Base-by-base conservation (phyloP, 331 rosid genomes). In the Telfairia occidentalis region DNA sequence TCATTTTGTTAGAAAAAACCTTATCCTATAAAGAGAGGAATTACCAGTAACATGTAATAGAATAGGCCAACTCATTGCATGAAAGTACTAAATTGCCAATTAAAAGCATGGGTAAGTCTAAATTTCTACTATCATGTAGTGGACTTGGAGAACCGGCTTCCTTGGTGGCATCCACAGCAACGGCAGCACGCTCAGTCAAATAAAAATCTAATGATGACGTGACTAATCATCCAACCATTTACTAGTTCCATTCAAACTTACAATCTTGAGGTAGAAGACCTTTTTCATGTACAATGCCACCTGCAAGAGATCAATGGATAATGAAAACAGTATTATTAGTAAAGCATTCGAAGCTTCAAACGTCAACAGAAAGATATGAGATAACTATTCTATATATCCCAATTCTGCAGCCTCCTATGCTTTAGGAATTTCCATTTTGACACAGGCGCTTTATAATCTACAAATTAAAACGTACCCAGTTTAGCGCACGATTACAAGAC, bases 251-350 rank as follows among this genome's bases (percentile, higher is more conserved):
- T 82, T 58, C 67, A 53, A 63, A 83, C 97, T 89, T 84, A 90
- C 98, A 81, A 57, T 71, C 78, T 84, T 93, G 98, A 34, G 98
- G 86, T 26, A 93, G 82, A 80, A 93, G 97, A 46, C 97, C 98
- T 84, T 90, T 93, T 86, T 90, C 97, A 78, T 93, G 98, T 74
- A 93, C 98, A 76, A 89, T 77, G 37, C 96, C 97, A 19, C 98
- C 98, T 93, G 89, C 52, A 76, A 83, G 65, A 40, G 4, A 52
- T 69, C 46, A 76, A 79, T 60, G 57, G 67, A 81, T 42, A 70
- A 40, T 49, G 52, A 42, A 35, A 77, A 63, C 64, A 70, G 66
- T 72, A 40, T 35, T 43, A 73, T 79, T n/a, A 64, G n/a, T 54
- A 77, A 76, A 30, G 42, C 5, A 35, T 19, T 71, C 26, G 28